phyloP scores from a whole-genome alignment of 768 basidiomycete species.

The Rhizopogon sp. region DNA sequence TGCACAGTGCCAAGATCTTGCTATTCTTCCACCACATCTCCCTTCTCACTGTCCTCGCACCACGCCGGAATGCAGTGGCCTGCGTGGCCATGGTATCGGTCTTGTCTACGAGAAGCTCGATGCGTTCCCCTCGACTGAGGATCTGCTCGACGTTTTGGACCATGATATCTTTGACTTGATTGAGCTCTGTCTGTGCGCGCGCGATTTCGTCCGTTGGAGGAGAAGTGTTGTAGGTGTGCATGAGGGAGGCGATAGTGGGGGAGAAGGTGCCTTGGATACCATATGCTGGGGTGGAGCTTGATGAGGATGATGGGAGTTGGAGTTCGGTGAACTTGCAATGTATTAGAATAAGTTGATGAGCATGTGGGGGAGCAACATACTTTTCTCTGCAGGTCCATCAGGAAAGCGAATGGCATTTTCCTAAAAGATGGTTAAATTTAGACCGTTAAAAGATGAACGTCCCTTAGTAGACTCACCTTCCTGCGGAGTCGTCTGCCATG shows the following conservation, averaged over 20 bases:
- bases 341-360: conserved; percentile 1
- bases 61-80: conserved; percentile 88
- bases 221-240: conserved; percentile 85
- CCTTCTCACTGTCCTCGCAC: conserved; percentile 75
- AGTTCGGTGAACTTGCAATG: conserved; percentile 50
- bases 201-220: conserved; percentile 87
- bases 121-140: conserved; percentile 87
- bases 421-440: conserved; percentile 30
- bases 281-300: conserved; percentile 48
- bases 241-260: conserved; percentile 62
- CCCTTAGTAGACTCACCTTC: conserved; percentile 50
- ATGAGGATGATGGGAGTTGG: conserved; percentile 61
- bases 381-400: conserved; percentile 81
- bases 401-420: conserved; percentile 91
- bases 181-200: conserved; percentile 84
- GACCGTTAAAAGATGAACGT: background rate
- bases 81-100: conserved; percentile 94
- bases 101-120: conserved; percentile 95
- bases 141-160: conserved; percentile 98
- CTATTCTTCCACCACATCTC: conserved; percentile 91
- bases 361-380: conserved; percentile 25
- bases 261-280: conserved; percentile 70
- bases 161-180: conserved; percentile 95
- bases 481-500: conserved; percentile 92
- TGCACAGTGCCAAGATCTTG: conserved; percentile 60